Conservation (phyloP, 495 filamentous ascomycete species). For the Lasiosphaeria hispida region DNA sequence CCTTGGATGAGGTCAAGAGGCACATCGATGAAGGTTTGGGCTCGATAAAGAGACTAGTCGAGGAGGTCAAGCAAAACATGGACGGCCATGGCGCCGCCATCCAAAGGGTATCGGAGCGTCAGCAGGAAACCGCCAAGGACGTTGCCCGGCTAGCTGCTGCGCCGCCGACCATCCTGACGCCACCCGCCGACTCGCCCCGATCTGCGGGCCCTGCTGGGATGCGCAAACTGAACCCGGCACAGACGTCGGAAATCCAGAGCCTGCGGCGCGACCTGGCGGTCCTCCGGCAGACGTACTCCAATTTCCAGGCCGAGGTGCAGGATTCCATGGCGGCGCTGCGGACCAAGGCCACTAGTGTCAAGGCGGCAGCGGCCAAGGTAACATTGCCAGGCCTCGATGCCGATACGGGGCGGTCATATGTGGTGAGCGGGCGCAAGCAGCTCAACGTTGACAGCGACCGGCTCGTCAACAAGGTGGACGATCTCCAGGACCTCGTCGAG, state of each 20-base stretch:
- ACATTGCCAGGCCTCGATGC: conserved; percentile 62
- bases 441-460: conserved; percentile 81
- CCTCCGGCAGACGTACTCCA: conserved; percentile 87
- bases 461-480: conserved; percentile 86
- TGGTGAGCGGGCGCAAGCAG: conserved; percentile 78
- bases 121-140: conserved; percentile 88
- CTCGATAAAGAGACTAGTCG: conserved; percentile 73
- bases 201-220: conserved; percentile 18
- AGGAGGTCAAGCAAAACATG: conserved; percentile 74
- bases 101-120: conserved; percentile 85
- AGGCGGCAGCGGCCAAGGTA: conserved; percentile 67
- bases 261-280: conserved; percentile 90
- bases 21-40: conserved; percentile 92
- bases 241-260: conserved; percentile 73
- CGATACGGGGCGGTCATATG: conserved; percentile 75
- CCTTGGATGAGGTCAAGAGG: conserved; percentile 92
- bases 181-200: conserved; percentile 35
- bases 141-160: conserved; percentile 76
- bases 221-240: conserved; percentile 43
- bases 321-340: conserved; percentile 80
- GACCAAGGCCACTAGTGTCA: conserved; percentile 75
- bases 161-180: conserved; percentile 49
- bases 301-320: conserved; percentile 83
- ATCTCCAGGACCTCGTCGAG: conserved; percentile 93
- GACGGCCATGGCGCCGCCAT: conserved; percentile 76